These are phyloP conservation scores for Salix brachista DNA, from an alignment of 345 rosid genomes.

Conservation along the genomic window DNA sequence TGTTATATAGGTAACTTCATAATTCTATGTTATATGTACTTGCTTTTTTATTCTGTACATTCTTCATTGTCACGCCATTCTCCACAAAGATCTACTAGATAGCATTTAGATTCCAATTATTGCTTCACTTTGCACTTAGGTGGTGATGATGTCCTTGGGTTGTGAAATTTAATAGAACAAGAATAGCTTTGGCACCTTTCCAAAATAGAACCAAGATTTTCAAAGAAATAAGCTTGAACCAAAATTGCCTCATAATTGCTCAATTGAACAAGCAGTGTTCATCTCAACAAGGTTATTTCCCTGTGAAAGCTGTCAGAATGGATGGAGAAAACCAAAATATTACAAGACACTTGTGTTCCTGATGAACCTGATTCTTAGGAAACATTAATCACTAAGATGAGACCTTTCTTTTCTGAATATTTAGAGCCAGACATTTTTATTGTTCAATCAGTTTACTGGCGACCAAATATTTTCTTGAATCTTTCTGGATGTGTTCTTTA, in stretches of 20 bases:
- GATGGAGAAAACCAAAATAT: background rate
- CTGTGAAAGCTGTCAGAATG: background rate
- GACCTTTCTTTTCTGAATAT: background rate
- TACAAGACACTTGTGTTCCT: background rate
- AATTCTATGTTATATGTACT: background rate
- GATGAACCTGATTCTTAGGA: background rate
- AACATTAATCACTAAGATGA: background rate
- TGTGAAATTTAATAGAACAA: background rate
- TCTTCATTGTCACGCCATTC: background rate
- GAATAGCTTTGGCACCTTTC: background rate
- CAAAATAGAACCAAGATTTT: background rate
- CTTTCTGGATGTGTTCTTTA: background rate
- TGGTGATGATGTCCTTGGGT: background rate
- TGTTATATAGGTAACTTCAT: constrained; percentile 32
- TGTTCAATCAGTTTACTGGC: background rate
- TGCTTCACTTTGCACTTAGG: background rate
- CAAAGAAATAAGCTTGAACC: background rate
- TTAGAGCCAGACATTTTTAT: background rate
- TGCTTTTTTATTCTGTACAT: background rate
- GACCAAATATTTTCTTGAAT: background rate
- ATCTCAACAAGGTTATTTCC: background rate
- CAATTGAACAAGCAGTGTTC: background rate
- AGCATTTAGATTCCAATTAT: background rate
- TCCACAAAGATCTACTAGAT: background rate
- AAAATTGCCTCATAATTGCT: background rate